Percentiles rank a stretch among this genome's conserved stretches.
Evolutionary conservation across 331 rosid genomes (phyloP).

Genomic region (Spiraea crenata): DNA sequence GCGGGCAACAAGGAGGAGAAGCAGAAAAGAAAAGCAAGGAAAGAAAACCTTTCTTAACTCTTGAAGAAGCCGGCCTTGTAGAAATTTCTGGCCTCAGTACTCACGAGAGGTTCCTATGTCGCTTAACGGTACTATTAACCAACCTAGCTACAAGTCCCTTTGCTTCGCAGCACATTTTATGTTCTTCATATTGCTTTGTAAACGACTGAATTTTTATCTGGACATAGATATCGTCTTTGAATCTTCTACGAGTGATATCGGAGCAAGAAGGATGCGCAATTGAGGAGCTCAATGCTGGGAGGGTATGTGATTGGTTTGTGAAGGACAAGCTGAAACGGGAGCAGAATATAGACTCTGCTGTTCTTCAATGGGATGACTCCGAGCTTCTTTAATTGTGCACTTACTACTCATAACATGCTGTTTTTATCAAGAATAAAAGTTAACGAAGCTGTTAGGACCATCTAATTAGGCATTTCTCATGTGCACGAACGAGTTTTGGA

Average conservation of each 20-base stretch:
- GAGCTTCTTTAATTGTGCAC: constrained; percentile 20
- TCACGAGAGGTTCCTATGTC: constrained; percentile 54
- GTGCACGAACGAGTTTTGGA: too few relatives aligned
- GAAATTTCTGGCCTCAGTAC: constrained; percentile 48
- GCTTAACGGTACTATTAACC: constrained; percentile 34
- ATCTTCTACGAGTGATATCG: constrained; percentile 71
- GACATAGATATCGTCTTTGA: constrained; percentile 57
- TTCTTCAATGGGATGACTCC: constrained; percentile 94
- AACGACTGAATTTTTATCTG: too few relatives aligned
- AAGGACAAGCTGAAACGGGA: constrained; percentile 68
- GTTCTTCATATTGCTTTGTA: too few relatives aligned
- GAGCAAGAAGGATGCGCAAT: constrained; percentile 88
- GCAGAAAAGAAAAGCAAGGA: constrained; percentile 16
- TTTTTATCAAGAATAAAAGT: too few relatives aligned
- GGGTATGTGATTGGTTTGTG: constrained; percentile 62
- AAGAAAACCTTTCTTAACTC: constrained; percentile 35
- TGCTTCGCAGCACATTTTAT: too few relatives aligned
- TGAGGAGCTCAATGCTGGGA: constrained; percentile 86
- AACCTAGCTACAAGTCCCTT: too few relatives aligned
- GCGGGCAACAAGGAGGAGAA: not conserved
- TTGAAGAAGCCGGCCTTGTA: constrained; percentile 48
- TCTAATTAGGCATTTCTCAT: too few relatives aligned
- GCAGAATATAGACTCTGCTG: constrained; percentile 74
- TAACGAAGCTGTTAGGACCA: too few relatives aligned
- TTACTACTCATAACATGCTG: not conserved